Evolutionary conservation across 2,329 filamentous ascomycete genomes (phyloP), one percentile per base, ranked within the genome.

Genomic region (Simplicillium aogashimaense): DNA sequence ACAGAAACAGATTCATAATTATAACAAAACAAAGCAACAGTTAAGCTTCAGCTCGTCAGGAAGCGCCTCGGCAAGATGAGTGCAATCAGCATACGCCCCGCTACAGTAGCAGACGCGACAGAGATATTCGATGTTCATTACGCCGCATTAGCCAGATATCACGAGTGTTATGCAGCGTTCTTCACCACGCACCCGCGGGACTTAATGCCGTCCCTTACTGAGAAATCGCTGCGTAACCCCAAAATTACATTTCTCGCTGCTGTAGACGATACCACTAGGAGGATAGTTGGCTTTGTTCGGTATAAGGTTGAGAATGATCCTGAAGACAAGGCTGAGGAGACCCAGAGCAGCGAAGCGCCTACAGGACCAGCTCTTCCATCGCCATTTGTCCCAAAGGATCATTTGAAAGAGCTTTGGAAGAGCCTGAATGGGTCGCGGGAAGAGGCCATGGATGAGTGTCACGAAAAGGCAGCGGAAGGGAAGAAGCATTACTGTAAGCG

Each of bases 341-440:
- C 7, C 34, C 15, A 39, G 20, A 28, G 40, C 15, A 25, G 20
- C 20, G 20, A 25, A 25, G 20, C 20, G 5, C 20, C 5, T 25
- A 25, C 20, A 6, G 20, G 9, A 9, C 20, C 20, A 25, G 20
- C 20, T 25, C 20, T 9, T 6, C 6, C 20, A 9, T 5, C 6
- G 9, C 38, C 47, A 2, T 46, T 45, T 36, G 42, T 38, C 11
- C 34, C 35, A 6, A 50, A 50, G 35, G 37, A 43, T 16, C 45
- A 44, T 14, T 28, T 50, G 39, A 44, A 50, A 41, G 41, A 29
- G n/a, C 33, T 53, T 32, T 52, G 51, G 49, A 42, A 45, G 33
- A 42, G 39, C 41, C 50, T 52, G 39, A 41, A 38, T 20, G 41
- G 40, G 29, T 36, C 35, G 28, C 30, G 30, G 6, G 40, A 44